Base-by-base conservation (phyloP, 805 yeast genomes). In the Wickerhamiella nectarea region DNA sequence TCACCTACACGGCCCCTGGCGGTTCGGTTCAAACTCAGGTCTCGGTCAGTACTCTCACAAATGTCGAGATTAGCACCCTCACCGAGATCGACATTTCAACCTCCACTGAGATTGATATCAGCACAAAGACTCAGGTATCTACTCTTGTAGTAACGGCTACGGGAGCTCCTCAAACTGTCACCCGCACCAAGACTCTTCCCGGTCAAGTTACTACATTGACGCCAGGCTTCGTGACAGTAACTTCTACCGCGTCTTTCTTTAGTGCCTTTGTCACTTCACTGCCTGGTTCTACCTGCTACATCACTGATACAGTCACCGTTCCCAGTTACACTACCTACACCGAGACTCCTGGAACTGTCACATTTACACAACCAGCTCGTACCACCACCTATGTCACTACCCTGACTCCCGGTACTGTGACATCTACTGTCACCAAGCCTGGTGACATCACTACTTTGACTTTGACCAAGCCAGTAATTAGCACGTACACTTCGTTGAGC, bases 81-180 rank as follows among this genome's bases (percentile, higher is more conserved):
- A n/a, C n/a, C n/a, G n/a, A n/a, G n/a, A n/a, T n/a, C n/a, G n/a
- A n/a, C n/a, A n/a, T n/a, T 21, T 6, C 24, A 18, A 19, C 34
- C 11, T 18, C 12, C 3, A 40, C 43, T 24, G 43, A 40, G 17
- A 20, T 22, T 15, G 15, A 18, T 15, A 24, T 25, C 26, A 11
- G 21, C n/a, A 25, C 33, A 11, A 21, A 17, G 11, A 22, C 31
- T 8, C 7, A 17, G 20, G 24, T 34, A 1, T 15, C 24, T 4
- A 40, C 43, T 14, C 21, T 33, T 8, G 26, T 40, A n/a, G 31
- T 40, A 7, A 40, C 43, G 10, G 43, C 38, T 15, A 40, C 43
- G 7, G 43, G 43, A 17, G 38, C 28, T 4, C 17, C 28, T 17
- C 14, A 20, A n/a, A 25, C 34, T 8, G 25, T 40, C 14, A 40